phyloP scores from a whole-genome alignment of 768 basidiomycete genomes.

The Xanthoconium purpureum region DNA sequence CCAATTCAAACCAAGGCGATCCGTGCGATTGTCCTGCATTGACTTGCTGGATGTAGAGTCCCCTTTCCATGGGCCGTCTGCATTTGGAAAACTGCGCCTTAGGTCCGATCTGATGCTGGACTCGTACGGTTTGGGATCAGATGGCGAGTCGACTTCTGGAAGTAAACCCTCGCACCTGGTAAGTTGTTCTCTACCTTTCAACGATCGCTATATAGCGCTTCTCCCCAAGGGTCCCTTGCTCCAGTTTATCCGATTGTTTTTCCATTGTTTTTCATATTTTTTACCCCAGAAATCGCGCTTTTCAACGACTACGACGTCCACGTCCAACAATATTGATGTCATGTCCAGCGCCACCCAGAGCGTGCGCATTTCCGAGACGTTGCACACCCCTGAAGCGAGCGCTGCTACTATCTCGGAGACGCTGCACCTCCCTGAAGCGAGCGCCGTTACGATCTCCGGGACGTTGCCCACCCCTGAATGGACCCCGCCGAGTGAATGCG shows the following conservation, averaged over 20 bases:
- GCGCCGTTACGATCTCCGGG: neutral
- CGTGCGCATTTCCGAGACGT: neutral
- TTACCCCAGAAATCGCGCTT: constrained; percentile 33
- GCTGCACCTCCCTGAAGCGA: constrained; percentile 1
- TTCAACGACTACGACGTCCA: constrained; percentile 34
- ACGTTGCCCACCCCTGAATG: constrained; percentile 4
- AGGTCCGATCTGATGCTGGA: constrained; percentile 24
- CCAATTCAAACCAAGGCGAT: constrained; percentile 12
- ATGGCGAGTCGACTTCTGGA: constrained; percentile 4
- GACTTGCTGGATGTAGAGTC: constrained; percentile 23
- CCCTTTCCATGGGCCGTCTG: constrained; percentile 10
- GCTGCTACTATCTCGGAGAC: neutral
- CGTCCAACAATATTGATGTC: constrained; percentile 30
- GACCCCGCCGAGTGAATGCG: neutral
- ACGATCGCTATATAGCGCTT: neutral
- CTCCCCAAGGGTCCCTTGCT: neutral
- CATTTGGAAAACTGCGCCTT: constrained; percentile 15
- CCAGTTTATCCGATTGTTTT: neutral
- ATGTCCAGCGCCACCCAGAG: neutral
- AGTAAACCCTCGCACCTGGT: constrained; percentile 12
- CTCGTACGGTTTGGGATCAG: constrained; percentile 14
- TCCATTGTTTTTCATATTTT: neutral
- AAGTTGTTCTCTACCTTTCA: neutral
- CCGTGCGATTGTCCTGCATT: constrained; percentile 18
- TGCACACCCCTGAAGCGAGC: neutral